These are phyloP conservation scores for Talaromyces amestolkiae DNA, from an alignment of 2,329 filamentous ascomycete genomes.

Conservation along the genomic window DNA sequence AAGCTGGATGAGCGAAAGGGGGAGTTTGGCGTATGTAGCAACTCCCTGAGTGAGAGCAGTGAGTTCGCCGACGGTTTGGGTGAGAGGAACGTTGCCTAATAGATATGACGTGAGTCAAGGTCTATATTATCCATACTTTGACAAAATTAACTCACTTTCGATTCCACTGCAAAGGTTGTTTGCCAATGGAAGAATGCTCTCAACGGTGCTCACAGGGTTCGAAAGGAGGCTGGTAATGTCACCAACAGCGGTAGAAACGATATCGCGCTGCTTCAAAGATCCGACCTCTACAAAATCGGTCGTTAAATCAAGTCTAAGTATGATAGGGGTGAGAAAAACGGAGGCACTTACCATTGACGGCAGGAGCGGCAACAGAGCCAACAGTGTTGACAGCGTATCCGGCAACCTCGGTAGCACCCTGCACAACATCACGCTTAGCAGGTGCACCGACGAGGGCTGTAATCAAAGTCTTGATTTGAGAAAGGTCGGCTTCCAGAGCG, in stretches of 20 bases:
- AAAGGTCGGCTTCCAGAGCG: slow-evolving; percentile 18
- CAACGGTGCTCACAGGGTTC: slow-evolving; percentile 12
- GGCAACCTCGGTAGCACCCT: slow-evolving; percentile 3
- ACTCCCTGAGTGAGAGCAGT: slow-evolving; percentile 17
- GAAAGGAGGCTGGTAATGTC: slow-evolving; percentile 6
- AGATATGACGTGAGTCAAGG: not conserved
- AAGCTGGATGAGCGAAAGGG: slow-evolving; percentile 17
- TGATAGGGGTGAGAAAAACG: not conserved
- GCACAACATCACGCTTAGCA: slow-evolving; percentile 16
- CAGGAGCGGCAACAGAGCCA: not conserved
- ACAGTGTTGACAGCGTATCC: slow-evolving; percentile 13
- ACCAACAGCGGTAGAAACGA: slow-evolving; percentile 7
- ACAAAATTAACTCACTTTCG: slow-evolving; percentile 3
- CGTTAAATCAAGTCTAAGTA: not conserved
- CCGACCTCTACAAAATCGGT: not conserved
- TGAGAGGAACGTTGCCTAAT: slow-evolving; percentile 13
- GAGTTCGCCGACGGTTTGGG: slow-evolving; percentile 13
- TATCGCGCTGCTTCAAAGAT: slow-evolving; percentile 10
- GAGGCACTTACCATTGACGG: not conserved
- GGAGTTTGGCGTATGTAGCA: slow-evolving; percentile 9
- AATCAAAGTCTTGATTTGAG: slow-evolving; percentile 21
- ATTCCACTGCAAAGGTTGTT: slow-evolving; percentile 18
- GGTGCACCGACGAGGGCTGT: not conserved
- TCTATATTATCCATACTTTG: too few species aligned
- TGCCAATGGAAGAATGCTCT: slow-evolving; percentile 8